Conservation (phyloP, 2,329 filamentous ascomycete species). For the Colletotrichum zoysiae region DNA sequence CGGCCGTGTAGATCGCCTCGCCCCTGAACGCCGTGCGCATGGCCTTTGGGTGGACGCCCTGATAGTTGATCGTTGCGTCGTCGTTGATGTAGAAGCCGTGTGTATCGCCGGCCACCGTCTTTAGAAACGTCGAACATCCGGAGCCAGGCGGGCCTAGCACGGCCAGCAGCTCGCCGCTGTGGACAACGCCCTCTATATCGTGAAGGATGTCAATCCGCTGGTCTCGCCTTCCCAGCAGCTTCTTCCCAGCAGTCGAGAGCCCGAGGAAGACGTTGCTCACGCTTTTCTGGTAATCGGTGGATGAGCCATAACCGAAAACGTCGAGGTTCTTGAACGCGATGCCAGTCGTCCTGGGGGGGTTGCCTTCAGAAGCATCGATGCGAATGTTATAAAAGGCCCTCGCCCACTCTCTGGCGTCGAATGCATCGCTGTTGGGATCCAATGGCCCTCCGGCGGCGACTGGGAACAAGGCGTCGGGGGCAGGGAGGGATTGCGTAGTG, state of each 20-base stretch:
- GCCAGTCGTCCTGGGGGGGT: slow-evolving; percentile 50
- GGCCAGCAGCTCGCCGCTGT: slow-evolving; percentile 68
- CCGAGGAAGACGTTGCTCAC: slow-evolving; percentile 53
- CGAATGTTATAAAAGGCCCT: slow-evolving; percentile 52
- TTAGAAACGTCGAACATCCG: slow-evolving; percentile 78
- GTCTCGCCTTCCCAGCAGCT: slow-evolving; percentile 45
- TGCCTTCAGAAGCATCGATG: slow-evolving; percentile 46
- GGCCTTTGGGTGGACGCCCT: slow-evolving; percentile 35
- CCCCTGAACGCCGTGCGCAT: slow-evolving; percentile 55
- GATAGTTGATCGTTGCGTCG: slow-evolving; percentile 37
- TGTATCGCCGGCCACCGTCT: slow-evolving; percentile 73
- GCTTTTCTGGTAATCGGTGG: slow-evolving; percentile 58
- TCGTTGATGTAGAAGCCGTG: slow-evolving; percentile 63
- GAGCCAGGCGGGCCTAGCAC: slow-evolving; percentile 66
- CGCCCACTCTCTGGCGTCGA: slow-evolving; percentile 59
- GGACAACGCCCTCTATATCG: slow-evolving; percentile 64
- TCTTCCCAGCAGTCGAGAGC: slow-evolving; percentile 47
- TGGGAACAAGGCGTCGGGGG: slow-evolving; percentile 47
- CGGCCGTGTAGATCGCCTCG: slow-evolving; percentile 75
- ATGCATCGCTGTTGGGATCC: slow-evolving; percentile 55
- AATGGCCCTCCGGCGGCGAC: slow-evolving; percentile 47
- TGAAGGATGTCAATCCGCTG: slow-evolving; percentile 63
- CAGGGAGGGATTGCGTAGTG: slow-evolving; percentile 44
- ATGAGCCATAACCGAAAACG: slow-evolving; percentile 57
- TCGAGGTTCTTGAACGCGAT: slow-evolving; percentile 58